Evolutionary conservation across 2,329 filamentous ascomycete species (phyloP).

Genomic region (Xylariales sp.): DNA sequence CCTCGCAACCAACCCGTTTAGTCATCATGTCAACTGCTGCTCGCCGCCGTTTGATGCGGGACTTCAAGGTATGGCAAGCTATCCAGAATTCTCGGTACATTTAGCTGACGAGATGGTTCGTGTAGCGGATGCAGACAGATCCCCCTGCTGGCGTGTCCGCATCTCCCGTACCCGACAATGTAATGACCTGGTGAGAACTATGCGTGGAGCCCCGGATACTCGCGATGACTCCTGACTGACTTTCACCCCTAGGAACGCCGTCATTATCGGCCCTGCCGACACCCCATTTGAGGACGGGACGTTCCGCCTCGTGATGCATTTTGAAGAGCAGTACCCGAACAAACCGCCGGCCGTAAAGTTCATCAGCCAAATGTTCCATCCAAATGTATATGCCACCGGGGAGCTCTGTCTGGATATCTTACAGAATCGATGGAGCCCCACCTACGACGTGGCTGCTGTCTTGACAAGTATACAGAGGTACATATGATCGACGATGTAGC

Average conservation of each 20-base stretch:
- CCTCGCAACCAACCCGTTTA: conserved; percentile 6
- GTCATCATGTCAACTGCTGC: conserved; percentile 87
- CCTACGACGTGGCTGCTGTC: conserved; percentile 97
- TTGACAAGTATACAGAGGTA: conserved; percentile 98
- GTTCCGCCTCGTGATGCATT: conserved; percentile 97
- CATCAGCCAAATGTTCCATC: conserved; percentile 99
- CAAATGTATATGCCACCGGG: conserved; percentile 96
- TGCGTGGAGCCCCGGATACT: conserved; percentile 30
- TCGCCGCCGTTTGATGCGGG: conserved; percentile 95
- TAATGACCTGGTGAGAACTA: conserved; percentile 86
- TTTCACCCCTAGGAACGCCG: conserved; percentile 80
- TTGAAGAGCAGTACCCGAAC: conserved; percentile 98
- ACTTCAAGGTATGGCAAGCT: conserved; percentile 83
- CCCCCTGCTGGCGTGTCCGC: conserved; percentile 96
- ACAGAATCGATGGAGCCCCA: conserved; percentile 98
- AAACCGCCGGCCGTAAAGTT: conserved; percentile 98
- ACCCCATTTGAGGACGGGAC: conserved; percentile 99
- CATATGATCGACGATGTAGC: conserved; percentile 17
- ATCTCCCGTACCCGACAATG: conserved; percentile 94
- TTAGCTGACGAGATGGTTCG: conserved; percentile 39
- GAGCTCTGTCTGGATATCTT: conserved; percentile 97
- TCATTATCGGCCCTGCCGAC: conserved; percentile 96
- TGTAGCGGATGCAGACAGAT: conserved; percentile 97
- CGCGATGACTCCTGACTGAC: conserved; percentile 44
- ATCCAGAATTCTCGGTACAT: conserved; percentile 13